Evolutionary conservation across 2,329 filamentous ascomycete genomes (phyloP).

Genomic region (Sporothrix dimorphospora): DNA sequence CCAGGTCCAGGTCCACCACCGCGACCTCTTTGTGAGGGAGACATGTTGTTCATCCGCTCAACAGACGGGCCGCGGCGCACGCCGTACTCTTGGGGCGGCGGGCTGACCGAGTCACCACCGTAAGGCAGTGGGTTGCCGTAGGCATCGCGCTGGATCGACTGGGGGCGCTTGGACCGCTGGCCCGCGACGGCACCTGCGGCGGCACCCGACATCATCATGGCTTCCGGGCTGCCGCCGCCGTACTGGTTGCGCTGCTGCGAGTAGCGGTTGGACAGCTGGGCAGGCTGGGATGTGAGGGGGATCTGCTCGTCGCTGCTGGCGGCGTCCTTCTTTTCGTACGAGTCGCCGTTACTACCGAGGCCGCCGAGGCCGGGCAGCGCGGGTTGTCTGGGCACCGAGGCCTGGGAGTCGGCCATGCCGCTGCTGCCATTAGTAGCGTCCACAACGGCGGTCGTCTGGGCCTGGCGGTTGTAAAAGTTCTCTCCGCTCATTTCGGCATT

Average conservation of each 20-base stretch:
- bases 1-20: conserved; percentile 50
- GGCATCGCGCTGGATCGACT: conserved; percentile 56
- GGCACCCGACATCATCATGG: conserved; percentile 38
- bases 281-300: conserved; percentile 68
- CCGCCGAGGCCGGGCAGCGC: conserved; percentile 62
- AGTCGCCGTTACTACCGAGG: conserved; percentile 54
- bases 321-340: conserved; percentile 68
- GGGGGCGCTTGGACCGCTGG: too few relatives aligned
- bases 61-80: conserved; percentile 52
- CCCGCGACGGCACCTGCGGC: conserved; percentile 15
- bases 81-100: conserved; percentile 49
- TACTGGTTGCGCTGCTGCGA: conserved; percentile 60
- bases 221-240: conserved; percentile 26
- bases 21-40: conserved; percentile 50
- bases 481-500: conserved; percentile 97
- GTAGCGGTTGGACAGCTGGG: conserved; percentile 56
- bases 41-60: conserved; percentile 50
- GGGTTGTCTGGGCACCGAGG: conserved; percentile 47
- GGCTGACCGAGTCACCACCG: conserved; percentile 56
- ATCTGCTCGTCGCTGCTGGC: conserved; percentile 69
- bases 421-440: conserved; percentile 44
- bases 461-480: conserved; percentile 80
- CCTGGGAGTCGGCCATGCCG: background rate
- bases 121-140: conserved; percentile 62
- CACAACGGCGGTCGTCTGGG: conserved; percentile 48